These are phyloP conservation scores for Eudorina sp. DNA, from an alignment of 139 green algal species.

Conservation along the genomic window DNA sequence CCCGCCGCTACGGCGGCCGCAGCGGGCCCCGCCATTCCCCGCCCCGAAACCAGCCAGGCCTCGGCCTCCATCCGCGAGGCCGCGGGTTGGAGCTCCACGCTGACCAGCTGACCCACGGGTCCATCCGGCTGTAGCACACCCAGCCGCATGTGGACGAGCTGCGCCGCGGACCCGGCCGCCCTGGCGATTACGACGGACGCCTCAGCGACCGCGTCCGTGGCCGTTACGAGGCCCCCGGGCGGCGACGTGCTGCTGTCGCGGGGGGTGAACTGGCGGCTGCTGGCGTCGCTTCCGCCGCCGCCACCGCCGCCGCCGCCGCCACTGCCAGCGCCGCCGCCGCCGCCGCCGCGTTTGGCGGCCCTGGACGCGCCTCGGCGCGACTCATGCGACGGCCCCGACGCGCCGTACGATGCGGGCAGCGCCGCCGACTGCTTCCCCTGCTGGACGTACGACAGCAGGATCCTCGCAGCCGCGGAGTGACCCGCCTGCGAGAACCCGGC, in stretches of 20 bases:
- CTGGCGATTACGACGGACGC: not conserved
- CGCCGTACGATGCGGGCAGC: not conserved
- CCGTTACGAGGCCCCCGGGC: not conserved
- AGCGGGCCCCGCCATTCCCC: not conserved
- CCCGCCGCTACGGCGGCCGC: not conserved
- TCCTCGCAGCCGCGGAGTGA: constrained; percentile 36
- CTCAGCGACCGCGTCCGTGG: not conserved
- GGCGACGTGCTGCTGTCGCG: constrained; percentile 20
- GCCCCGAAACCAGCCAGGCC: not conserved
- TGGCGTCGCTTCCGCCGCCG: not conserved
- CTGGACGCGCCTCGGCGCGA: not conserved
- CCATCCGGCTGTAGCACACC: not conserved
- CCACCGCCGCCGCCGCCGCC: not conserved
- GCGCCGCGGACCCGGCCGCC: not conserved
- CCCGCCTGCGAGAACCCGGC: constrained; percentile 21
- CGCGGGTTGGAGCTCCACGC: constrained; percentile 7
- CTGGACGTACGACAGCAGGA: constrained; percentile 46
- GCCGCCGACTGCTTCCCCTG: not conserved
- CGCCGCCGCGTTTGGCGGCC: constrained; percentile 1
- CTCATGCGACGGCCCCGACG: too few relatives aligned
- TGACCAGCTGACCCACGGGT: not conserved
- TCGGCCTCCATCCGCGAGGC: not conserved
- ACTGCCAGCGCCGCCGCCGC: too few relatives aligned
- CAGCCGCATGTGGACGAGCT: not conserved
- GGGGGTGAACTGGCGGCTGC: not conserved